A percentile compares a stretch with the other conserved stretches of the same genome.
phyloP scores from a whole-genome alignment of 805 yeast species.

The Diddensiella santjacobensis region DNA sequence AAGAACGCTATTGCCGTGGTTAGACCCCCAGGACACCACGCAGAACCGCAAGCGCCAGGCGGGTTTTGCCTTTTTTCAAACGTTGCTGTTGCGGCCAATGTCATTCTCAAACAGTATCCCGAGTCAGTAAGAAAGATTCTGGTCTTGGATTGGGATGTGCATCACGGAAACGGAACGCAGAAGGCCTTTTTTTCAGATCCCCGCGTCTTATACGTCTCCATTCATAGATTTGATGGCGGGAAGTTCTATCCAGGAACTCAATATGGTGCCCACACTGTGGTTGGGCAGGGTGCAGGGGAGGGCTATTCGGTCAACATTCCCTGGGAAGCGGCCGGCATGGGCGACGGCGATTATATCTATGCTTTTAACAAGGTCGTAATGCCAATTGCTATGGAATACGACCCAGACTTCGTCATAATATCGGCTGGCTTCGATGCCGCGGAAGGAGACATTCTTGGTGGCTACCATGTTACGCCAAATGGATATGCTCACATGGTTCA shows the following conservation, averaged over 20 bases:
- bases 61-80: slow-evolving; percentile 95
- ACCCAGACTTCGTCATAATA: slow-evolving; percentile 88
- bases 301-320: slow-evolving; percentile 90
- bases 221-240: slow-evolving; percentile 91
- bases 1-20: slow-evolving; percentile 92
- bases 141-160: slow-evolving; percentile 96
- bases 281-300: slow-evolving; percentile 81
- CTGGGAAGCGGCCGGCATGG: slow-evolving; percentile 88
- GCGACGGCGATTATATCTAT: slow-evolving; percentile 92
- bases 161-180: slow-evolving; percentile 98
- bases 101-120: slow-evolving; percentile 75
- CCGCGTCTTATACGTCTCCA: slow-evolving; percentile 81
- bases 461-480: slow-evolving; percentile 91
- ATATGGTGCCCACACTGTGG: slow-evolving; percentile 75
- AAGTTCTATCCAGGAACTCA: slow-evolving; percentile 91
- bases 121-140: slow-evolving; percentile 81
- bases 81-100: slow-evolving; percentile 94
- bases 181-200: slow-evolving; percentile 87
- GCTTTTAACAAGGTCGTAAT: slow-evolving; percentile 82
- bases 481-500: slow-evolving; percentile 98
- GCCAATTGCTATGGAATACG: slow-evolving; percentile 85
- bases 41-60: slow-evolving; percentile 95
- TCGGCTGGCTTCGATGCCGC: slow-evolving; percentile 99
- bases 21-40: slow-evolving; percentile 99
- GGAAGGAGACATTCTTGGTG: slow-evolving; percentile 95